phyloP scores from a whole-genome alignment of 2,329 filamentous ascomycete species.

The Colletotrichum gloeosporioides region DNA sequence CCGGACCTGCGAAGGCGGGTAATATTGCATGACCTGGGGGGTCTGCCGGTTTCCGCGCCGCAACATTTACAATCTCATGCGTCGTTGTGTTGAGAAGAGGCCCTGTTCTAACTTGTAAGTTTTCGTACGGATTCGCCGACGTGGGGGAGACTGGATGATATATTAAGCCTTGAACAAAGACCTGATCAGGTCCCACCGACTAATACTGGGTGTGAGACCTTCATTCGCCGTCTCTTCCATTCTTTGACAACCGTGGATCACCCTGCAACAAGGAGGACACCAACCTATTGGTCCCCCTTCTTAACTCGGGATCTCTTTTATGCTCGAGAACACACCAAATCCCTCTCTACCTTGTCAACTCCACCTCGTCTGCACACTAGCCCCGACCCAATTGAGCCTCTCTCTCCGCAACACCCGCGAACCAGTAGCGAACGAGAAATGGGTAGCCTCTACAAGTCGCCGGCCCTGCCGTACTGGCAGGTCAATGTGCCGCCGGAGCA shows the following conservation, averaged over 20 bases:
- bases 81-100: background rate
- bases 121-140: background rate
- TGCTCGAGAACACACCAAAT: background rate
- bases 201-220: background rate
- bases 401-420: background rate
- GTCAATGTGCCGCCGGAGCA: slow-evolving; percentile 73
- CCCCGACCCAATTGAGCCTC: background rate
- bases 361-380: background rate
- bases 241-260: background rate
- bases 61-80: background rate
- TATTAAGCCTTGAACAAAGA: background rate
- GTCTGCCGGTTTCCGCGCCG: slow-evolving; percentile 1
- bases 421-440: background rate
- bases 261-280: background rate
- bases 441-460: slow-evolving; percentile 7
- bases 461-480: slow-evolving; percentile 74
- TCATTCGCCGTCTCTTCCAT: background rate
- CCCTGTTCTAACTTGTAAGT: background rate
- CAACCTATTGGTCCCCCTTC: background rate
- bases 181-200: background rate
- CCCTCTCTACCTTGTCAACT: background rate
- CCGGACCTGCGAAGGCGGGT: background rate
- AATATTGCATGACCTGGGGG: background rate
- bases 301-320: background rate
- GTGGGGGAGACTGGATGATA: background rate